phyloP scores from a whole-genome alignment of 441 rosid species.

The Theobroma grandiflorum region DNA sequence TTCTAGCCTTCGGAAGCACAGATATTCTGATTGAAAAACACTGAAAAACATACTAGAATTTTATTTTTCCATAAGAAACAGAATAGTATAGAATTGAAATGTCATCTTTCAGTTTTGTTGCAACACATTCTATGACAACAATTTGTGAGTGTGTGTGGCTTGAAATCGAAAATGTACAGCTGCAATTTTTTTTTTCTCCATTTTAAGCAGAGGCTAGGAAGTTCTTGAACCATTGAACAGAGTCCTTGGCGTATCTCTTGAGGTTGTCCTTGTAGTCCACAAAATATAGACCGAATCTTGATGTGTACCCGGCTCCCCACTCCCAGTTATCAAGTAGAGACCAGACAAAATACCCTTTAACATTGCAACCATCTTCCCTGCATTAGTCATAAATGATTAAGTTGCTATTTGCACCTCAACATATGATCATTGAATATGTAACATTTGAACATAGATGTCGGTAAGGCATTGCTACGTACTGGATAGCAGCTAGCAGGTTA shows the following conservation, averaged over 20 bases:
- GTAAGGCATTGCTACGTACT: constrained; percentile 39
- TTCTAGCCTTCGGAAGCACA: not conserved
- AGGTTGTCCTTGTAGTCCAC: constrained; percentile 85
- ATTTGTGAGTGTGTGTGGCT: not conserved
- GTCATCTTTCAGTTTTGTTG: not conserved
- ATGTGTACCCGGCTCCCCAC: constrained; percentile 87
- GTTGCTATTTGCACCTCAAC: not conserved
- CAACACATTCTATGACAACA: not conserved
- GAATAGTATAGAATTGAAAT: not conserved
- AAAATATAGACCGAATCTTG: constrained; percentile 92
- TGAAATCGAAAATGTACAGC: not conserved
- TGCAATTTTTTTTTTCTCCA: not conserved
- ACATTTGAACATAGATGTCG: not conserved
- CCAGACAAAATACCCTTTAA: constrained; percentile 94
- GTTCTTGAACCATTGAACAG: constrained; percentile 90
- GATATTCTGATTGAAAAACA: not conserved
- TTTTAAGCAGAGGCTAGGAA: constrained; percentile 55
- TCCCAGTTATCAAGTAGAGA: constrained; percentile 93
- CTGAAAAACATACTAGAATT: not conserved
- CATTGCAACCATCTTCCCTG: constrained; percentile 98
- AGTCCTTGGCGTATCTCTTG: constrained; percentile 90
- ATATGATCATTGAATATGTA: constrained; percentile 4
- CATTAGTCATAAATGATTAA: constrained; percentile 20
- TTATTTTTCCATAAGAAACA: not conserved
- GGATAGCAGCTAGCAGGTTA: constrained; percentile 78